Base-by-base conservation (phyloP, 129 eudicot species). In the Saposhnikovia divaricata region DNA sequence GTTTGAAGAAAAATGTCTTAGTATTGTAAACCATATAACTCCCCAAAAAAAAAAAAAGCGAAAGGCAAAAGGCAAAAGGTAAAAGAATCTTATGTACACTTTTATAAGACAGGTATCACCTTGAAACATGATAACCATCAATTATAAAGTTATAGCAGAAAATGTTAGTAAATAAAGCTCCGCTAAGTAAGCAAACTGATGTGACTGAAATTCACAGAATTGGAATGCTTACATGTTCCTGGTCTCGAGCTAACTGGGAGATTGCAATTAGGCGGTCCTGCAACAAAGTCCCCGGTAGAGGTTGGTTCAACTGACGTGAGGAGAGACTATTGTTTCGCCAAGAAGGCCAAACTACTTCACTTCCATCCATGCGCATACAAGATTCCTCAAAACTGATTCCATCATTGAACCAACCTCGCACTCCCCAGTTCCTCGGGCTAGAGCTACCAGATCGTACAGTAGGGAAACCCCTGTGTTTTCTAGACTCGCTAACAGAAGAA, bases 371-470 rank as follows among this genome's bases (percentile, higher is more conserved):
- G 38, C 91, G 87, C 15, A 89, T 86, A 86, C 92, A 86, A 68
- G 96, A 77, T 83, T 93, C 96, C 63, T 90, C 98, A 46, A 93
- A 85, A 77, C 72, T 90, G 38, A 81, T 84, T 59, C 92, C 96
- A 81, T 93, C 98, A 82, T 91, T 90, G 68, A 90, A 90, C 98
- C 97, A 94, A 53, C 98, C 93, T 91, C 88, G 90, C 63, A 94
- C 96, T 34, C 98, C 98, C 97, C 93, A 94, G 48, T 94, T 90
- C 82, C 93, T 83, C 28, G 98, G 98, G 88, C 98, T 94, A 48
- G 98, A 94, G 87, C 98, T 94, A 81, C 98, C 98, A n/a, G 98
- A 94, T 79, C 98, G 88, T 68, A 92, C 98, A 10, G 98, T 90
- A 5, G 98, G 96, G 85, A 90, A 94, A 16, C 96, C 97, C n/a